Evolutionary conservation across 495 filamentous ascomycete species (phyloP), one percentile per base, ranked within the genome.

Genomic region (Aspergillus avenaceus): DNA sequence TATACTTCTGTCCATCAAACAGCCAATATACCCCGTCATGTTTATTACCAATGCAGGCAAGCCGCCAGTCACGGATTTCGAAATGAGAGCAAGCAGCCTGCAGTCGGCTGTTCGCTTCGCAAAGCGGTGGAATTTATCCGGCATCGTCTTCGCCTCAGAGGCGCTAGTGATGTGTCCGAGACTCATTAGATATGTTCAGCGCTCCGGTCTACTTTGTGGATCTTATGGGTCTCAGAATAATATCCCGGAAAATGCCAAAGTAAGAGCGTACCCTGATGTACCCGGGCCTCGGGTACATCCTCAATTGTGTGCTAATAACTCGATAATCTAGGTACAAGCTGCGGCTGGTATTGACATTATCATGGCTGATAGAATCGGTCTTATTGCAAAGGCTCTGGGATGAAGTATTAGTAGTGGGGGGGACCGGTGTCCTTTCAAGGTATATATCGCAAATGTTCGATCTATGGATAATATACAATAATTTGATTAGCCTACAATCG

Each of bases 81-180:
- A 72, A 38, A 59, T 54, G 14, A 58, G 71, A 8, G 64, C 61
- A 11, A 56, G 55, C 40, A 72, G 63, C 45, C 42, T 74, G 4
- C 65, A 71, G 55, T 55, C 56, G 14, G 71, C 67, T 5, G 53
- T 75, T 18, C 53, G 57, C 18, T 75, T 74, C 49, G 68, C 71
- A 6, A 55, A 49, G 36, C 49, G 48, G 13, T 75, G 71, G 67
- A 49, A 50, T 23, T 56, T 75, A 11, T 29, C 54, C 14, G 71
- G 71, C 4, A 50, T 75, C 38, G 59, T 72, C 29, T 58, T 63
- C 14, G 55, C 58, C 8, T 64, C 60, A 2, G 66, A 73, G 41
- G 54, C 64, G 36, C 41, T 75, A 18, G 28, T 74, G 3, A 25
- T 62, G 19, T 65, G 55, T 13, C 72, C 72, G 12, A 53, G 61